phyloP scores from a whole-genome alignment of 768 basidiomycete genomes.

The Pulveroboletus sp. region DNA sequence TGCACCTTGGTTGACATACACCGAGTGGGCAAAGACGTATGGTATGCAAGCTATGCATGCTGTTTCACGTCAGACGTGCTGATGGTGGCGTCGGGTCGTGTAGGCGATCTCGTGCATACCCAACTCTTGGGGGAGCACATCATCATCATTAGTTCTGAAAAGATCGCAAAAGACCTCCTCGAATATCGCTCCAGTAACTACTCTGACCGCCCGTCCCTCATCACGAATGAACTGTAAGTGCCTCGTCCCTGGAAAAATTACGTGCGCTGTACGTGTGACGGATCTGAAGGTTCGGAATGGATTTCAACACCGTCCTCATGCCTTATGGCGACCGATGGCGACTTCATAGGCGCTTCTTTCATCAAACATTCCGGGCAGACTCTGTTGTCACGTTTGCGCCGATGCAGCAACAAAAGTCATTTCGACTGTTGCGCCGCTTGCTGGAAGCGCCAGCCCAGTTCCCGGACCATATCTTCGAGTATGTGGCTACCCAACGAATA shows the following conservation, averaged over 20 bases:
- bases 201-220: constrained; percentile 42
- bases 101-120: constrained; percentile 44
- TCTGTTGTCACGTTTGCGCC: constrained; percentile 21
- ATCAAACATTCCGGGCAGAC: constrained; percentile 15
- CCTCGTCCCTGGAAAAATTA: not conserved
- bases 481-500: not conserved
- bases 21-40: constrained; percentile 34
- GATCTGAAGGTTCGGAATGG: constrained; percentile 8
- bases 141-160: constrained; percentile 41
- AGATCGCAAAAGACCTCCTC: constrained; percentile 41
- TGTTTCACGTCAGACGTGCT: not conserved
- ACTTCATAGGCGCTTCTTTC: constrained; percentile 24
- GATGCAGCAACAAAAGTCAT: constrained; percentile 24
- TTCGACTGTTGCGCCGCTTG: constrained; percentile 28
- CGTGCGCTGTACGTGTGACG: not conserved
- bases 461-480: constrained; percentile 32
- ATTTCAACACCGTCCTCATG: constrained; percentile 12
- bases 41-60: constrained; percentile 12
- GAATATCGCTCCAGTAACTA: constrained; percentile 43
- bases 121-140: constrained; percentile 41
- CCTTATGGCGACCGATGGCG: constrained; percentile 24
- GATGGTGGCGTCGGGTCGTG: not conserved
- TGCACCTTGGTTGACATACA: constrained; percentile 34
- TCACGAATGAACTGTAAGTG: constrained; percentile 13
- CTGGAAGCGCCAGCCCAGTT: constrained; percentile 29